Percentiles rank a stretch among this genome's conserved stretches.
phyloP scores from a whole-genome alignment of 495 filamentous ascomycete genomes.

The Cercophora sp. region DNA sequence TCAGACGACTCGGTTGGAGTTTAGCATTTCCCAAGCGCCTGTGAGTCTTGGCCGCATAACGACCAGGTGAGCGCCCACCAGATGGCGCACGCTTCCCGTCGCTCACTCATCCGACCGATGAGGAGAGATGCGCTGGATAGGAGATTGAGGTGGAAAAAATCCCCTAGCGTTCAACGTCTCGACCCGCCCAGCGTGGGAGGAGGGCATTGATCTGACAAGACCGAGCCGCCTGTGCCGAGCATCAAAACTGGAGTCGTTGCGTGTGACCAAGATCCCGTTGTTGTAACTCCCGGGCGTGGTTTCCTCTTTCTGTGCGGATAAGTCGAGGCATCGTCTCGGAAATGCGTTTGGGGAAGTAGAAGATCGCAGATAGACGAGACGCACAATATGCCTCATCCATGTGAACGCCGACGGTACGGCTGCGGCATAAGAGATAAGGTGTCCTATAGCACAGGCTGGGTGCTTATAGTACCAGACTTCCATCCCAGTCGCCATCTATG shows the following conservation, averaged over 20 bases:
- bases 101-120: neutral
- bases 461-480: neutral
- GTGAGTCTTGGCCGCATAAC: constrained; percentile 9
- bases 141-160: neutral
- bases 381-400: constrained; percentile 17
- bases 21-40: neutral
- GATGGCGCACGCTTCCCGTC: neutral
- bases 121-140: neutral
- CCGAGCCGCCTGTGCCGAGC: neutral
- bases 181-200: no score
- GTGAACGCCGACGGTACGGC: constrained; percentile 13
- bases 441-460: constrained; percentile 10
- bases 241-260: no score
- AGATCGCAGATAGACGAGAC: constrained; percentile 21
- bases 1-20: constrained; percentile 23
- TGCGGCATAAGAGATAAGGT: constrained; percentile 9
- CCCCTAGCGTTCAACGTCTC: no score
- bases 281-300: neutral
- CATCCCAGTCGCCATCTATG: constrained; percentile 5
- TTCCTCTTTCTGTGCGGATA: neutral
- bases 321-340: constrained; percentile 5
- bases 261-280: no score
- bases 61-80: neutral
- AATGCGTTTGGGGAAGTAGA: constrained; percentile 1
- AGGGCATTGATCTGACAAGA: no score